Conservation (phyloP, 176 grass and related monocot species). For the Musa acuminata region DNA sequence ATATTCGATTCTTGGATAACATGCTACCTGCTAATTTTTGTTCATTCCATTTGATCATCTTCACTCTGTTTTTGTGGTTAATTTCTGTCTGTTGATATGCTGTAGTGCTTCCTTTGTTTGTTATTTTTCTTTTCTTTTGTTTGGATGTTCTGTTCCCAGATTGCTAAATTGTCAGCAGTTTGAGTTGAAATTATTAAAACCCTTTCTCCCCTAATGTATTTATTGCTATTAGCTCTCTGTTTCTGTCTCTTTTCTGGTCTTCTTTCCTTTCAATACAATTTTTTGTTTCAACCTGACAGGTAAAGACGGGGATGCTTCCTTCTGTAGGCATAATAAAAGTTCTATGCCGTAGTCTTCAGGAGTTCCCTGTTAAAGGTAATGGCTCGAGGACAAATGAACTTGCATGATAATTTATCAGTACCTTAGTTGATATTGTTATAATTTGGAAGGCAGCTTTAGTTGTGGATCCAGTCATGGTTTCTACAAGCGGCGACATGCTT, state of each 20-base stretch:
- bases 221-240: too few species aligned
- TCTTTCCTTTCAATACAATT: neutral
- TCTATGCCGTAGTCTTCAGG: constrained; percentile 57
- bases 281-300: constrained; percentile 34
- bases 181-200: too few species aligned
- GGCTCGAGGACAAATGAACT: constrained; percentile 2
- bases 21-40: neutral
- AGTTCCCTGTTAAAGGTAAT: constrained; percentile 88
- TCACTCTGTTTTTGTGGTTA: too few species aligned
- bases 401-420: constrained; percentile 25
- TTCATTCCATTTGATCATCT: too few species aligned
- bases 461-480: constrained; percentile 97
- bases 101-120: too few species aligned
- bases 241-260: neutral
- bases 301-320: constrained; percentile 97
- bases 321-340: constrained; percentile 56
- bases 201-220: too few species aligned
- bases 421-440: neutral
- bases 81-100: too few species aligned
- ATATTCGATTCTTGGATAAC: neutral
- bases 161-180: too few species aligned
- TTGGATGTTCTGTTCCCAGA: too few species aligned
- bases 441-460: constrained; percentile 86
- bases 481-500: constrained; percentile 81
- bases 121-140: too few species aligned